Evolutionary conservation across 2,329 filamentous ascomycete species (phyloP).

Genomic region (Alternaria panax): DNA sequence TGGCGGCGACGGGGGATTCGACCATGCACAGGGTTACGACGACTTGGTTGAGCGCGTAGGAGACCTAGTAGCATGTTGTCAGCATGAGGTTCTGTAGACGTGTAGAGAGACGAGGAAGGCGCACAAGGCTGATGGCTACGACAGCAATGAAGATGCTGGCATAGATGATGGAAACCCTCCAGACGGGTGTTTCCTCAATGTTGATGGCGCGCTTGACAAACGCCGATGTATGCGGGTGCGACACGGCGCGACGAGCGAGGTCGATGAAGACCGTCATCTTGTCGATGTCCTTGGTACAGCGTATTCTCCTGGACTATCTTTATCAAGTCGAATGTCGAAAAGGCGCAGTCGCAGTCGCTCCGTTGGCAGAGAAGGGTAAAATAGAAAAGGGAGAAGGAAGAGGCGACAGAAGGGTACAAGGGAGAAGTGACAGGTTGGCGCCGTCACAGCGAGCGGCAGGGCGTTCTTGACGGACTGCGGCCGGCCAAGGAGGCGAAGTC

Average conservation of each 20-base stretch:
- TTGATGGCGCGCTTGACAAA: constrained; percentile 40
- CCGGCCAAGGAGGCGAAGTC: constrained; percentile 25
- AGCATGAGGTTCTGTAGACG: background rate
- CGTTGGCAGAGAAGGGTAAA: too few species aligned
- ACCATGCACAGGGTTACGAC: constrained; percentile 69
- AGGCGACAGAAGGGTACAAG: constrained; percentile 2
- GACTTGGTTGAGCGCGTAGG: constrained; percentile 67
- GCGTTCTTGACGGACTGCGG: constrained; percentile 2
- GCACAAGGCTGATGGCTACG: constrained; percentile 53
- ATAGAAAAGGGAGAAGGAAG: constrained; percentile 10
- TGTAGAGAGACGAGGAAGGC: constrained; percentile 12
- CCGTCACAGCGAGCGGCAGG: constrained; percentile 25
- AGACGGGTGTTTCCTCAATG: constrained; percentile 38
- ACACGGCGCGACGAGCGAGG: constrained; percentile 42
- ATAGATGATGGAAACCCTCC: constrained; percentile 39
- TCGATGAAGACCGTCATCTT: constrained; percentile 36
- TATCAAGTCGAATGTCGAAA: background rate
- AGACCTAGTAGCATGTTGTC: constrained; percentile 29
- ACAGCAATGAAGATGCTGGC: constrained; percentile 51
- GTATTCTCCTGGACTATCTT: background rate
- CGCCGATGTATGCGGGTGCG: constrained; percentile 32
- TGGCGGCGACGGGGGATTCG: constrained; percentile 65
- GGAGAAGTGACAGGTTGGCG: constrained; percentile 16
- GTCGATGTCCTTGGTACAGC: background rate
- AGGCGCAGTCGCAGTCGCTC: background rate